Base-by-base conservation (phyloP, 345 rosid species). In the Aquilaria malaccensis region DNA sequence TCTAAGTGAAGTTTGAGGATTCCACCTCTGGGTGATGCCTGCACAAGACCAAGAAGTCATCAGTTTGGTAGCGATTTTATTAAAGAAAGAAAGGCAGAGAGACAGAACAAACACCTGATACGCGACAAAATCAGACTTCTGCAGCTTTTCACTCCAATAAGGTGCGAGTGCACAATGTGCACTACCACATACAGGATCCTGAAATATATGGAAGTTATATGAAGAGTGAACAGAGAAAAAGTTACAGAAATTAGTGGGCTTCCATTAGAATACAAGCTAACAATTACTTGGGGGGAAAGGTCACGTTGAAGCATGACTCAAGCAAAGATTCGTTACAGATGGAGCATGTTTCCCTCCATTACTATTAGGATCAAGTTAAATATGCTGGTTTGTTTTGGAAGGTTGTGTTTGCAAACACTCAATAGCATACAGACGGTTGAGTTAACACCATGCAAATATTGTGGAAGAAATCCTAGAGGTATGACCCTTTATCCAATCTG, bases 101-200 rank as follows among this genome's bases (percentile, higher is more conserved):
- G 55, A 37, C 10, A 62, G 67, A 53, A 29, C 60, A 50, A 55
- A 50, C 80, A 88, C 93, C 72, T 72, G 77, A 76, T 72, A 77
- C 14, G 96, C 98, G 61, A 70, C 45, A 30, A 85, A 66, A 56
- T 88, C 83, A 37, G 58, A 71, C 48, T 91, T 91, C 48, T 83
- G 81, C 50, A 87, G 76, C 77, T 85, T 87, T 49, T 77, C 54
- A 63, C 78, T 76, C 96, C 96, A 92, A 58, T 87, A 87, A 29
- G 74, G 60, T 62, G 88, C 89, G 65, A 92, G 64, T 37, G 86
- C 79, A 76, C 98, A 89, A 62, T 87, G 83, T 12, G 93, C 95
- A 67, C 89, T 81, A 43, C 98, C 93, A 58, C 81, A 72, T 30
- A 87, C 91, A 54, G 93, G 94, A 73, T 89, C 97, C 98, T 92